Percentiles rank a stretch among this genome's conserved stretches.
Conservation (phyloP, 495 filamentous ascomycete species). For the Aspergillus funiculosus region DNA sequence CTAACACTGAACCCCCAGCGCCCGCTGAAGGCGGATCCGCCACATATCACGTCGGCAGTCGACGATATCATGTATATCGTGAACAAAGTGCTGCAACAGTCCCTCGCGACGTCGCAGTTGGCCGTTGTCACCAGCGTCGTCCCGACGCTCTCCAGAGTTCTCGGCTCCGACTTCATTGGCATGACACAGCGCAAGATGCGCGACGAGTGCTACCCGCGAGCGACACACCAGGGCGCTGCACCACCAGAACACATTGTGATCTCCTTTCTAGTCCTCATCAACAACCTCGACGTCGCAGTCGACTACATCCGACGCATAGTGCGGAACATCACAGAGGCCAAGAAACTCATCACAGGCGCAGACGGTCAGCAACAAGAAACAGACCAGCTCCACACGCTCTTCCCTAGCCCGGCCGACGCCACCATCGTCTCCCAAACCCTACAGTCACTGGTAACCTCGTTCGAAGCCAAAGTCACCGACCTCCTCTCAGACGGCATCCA, state of each 20-base stretch:
- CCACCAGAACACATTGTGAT: conserved; percentile 81
- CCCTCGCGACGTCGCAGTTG: conserved; percentile 76
- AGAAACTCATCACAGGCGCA: conserved; percentile 24
- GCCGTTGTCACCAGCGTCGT: conserved; percentile 69
- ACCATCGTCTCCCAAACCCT: conserved; percentile 60
- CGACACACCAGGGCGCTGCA: conserved; percentile 63
- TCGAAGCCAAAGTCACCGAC: conserved; percentile 70
- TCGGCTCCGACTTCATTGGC: conserved; percentile 87
- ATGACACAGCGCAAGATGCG: conserved; percentile 98
- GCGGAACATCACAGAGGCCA: conserved; percentile 50
- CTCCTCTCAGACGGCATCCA: conserved; percentile 74
- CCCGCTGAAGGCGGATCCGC: conserved; percentile 63
- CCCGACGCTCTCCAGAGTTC: conserved; percentile 73
- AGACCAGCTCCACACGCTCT: conserved; percentile 53
- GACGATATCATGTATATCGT: conserved; percentile 99
- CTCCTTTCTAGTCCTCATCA: conserved; percentile 84
- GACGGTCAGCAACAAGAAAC: conserved; percentile 20
- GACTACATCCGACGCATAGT: conserved; percentile 89
- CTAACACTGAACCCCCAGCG: conserved; percentile 67
- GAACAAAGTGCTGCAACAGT: conserved; percentile 79
- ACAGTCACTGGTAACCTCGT: conserved; percentile 60
- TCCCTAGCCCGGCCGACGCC: conserved; percentile 73
- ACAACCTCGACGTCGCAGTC: conserved; percentile 84
- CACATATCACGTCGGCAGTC: conserved; percentile 90
- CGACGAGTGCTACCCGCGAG: conserved; percentile 83